Percentiles rank a stretch among this genome's conserved stretches.
Conservation (phyloP, 345 rosid genomes). For the Psidium friedrichsthalianum region DNA sequence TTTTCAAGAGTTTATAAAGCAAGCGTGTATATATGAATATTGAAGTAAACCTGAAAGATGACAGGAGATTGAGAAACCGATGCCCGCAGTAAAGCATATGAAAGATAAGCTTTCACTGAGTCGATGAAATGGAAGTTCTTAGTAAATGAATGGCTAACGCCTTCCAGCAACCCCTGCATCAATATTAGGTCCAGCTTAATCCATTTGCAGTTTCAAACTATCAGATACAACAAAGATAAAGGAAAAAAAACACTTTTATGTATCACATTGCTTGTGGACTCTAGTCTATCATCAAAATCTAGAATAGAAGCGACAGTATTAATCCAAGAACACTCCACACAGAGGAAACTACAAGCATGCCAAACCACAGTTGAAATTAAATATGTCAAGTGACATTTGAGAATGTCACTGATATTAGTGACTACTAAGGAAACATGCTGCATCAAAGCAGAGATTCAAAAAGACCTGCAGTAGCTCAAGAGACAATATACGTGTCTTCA, state of each 20-base stretch:
- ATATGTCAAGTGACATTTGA: neutral
- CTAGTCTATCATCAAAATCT: neutral
- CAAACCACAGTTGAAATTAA: neutral
- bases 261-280: neutral
- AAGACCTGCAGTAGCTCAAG: slow-evolving; percentile 97
- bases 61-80: slow-evolving; percentile 81
- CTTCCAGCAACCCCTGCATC: slow-evolving; percentile 87
- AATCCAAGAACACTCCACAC: neutral
- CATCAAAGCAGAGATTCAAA: neutral
- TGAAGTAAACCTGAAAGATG: slow-evolving; percentile 75
- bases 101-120: slow-evolving; percentile 95
- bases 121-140: slow-evolving; percentile 95
- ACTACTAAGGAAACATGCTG: neutral
- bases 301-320: neutral
- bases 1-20: neutral
- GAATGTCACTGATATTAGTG: neutral
- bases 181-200: neutral
- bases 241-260: neutral
- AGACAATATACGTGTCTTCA: slow-evolving; percentile 82
- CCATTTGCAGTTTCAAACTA: neutral
- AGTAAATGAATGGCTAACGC: slow-evolving; percentile 87
- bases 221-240: neutral
- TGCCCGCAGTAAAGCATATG: slow-evolving; percentile 91
- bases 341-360: neutral
- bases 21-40: slow-evolving; percentile 4